Conservation (phyloP, 176 grass and related monocot genomes). For the Tillandsia leiboldiana region DNA sequence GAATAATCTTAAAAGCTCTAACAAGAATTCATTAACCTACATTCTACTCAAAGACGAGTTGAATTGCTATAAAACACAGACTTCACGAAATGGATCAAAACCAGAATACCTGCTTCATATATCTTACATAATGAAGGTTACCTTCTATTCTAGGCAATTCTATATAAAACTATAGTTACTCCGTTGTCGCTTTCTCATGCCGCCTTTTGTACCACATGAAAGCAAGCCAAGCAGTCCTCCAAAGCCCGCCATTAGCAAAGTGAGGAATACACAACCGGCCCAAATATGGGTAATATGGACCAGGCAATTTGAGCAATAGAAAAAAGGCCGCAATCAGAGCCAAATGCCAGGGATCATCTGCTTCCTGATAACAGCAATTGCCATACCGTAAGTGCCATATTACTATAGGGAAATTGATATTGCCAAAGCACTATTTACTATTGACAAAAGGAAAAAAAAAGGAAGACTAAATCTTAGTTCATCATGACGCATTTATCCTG, state of each 20-base stretch:
- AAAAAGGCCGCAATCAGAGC: conserved; percentile 12
- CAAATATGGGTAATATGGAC: conserved; percentile 20
- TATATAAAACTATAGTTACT: not conserved
- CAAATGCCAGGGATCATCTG: conserved; percentile 16
- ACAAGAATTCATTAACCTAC: not conserved
- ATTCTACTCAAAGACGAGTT: not conserved
- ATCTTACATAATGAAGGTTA: not conserved
- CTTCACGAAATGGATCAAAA: not conserved
- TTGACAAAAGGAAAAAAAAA: not conserved
- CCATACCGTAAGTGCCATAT: not conserved
- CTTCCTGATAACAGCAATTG: conserved; percentile 9
- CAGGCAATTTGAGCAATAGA: conserved; percentile 17
- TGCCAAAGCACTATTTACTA: not conserved
- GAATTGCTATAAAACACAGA: not conserved
- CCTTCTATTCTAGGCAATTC: not conserved
- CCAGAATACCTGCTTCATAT: not conserved
- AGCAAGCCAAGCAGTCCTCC: conserved; percentile 20
- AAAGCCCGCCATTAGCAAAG: conserved; percentile 24
- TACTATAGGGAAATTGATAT: not conserved
- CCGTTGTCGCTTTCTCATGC: not conserved
- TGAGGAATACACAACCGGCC: conserved; percentile 22
- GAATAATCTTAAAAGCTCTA: conserved; percentile 2
- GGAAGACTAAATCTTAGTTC: not conserved
- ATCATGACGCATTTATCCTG: too few relatives aligned
- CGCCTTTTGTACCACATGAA: conserved; percentile 14